Evolutionary conservation across 2,329 filamentous ascomycete genomes (phyloP).

Genomic region (Cadophora sp.): DNA sequence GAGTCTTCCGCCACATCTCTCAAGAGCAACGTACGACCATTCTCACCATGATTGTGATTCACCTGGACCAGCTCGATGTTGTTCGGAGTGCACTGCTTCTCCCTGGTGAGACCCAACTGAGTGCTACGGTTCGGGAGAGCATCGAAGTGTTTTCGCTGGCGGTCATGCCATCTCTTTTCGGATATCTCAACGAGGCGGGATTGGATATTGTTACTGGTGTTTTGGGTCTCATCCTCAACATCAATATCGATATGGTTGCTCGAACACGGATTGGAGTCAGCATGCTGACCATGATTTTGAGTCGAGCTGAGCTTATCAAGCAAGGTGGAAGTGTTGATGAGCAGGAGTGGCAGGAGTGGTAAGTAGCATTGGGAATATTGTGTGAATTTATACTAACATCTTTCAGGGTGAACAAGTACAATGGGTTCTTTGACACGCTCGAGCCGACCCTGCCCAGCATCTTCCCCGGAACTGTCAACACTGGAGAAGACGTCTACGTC

Average conservation of each 20-base stretch:
- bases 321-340: conserved; percentile 75
- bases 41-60: conserved; percentile 92
- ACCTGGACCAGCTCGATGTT: conserved; percentile 91
- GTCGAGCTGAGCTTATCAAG: conserved; percentile 91
- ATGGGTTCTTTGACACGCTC: conserved; percentile 83
- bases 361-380: conserved; percentile 42
- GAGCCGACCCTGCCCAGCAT: conserved; percentile 84
- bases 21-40: conserved; percentile 94
- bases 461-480: conserved; percentile 90
- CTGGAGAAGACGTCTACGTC: conserved; percentile 92
- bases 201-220: conserved; percentile 91
- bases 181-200: conserved; percentile 88
- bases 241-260: conserved; percentile 84
- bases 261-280: conserved; percentile 87
- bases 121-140: conserved; percentile 82
- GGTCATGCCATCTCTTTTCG: conserved; percentile 89
- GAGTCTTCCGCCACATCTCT: conserved; percentile 91
- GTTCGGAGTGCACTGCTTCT: conserved; percentile 80
- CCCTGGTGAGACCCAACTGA: conserved; percentile 74
- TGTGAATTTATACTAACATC: conserved; percentile 43
- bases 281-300: conserved; percentile 92
- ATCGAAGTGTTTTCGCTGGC: conserved; percentile 88
- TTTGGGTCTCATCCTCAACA: conserved; percentile 80
- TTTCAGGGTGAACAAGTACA: conserved; percentile 76
- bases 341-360: conserved; percentile 83